Conservation (phyloP, 2,329 filamentous ascomycete species). For the Fusarium mangiferae region DNA sequence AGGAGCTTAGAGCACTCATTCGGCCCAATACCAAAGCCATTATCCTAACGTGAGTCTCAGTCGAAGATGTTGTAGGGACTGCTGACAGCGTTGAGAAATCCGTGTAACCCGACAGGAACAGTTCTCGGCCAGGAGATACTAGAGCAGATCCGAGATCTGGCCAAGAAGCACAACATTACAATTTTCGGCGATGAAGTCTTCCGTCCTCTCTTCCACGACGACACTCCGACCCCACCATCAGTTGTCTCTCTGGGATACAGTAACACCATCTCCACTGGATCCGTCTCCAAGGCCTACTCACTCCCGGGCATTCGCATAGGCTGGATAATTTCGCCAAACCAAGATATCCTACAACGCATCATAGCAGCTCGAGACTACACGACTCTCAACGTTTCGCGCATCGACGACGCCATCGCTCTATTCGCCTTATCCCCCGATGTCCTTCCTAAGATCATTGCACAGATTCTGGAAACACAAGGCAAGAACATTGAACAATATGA, state of each 20-base stretch:
- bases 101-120: background rate
- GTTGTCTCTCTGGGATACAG: background rate
- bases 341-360: background rate
- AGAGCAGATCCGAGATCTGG: background rate
- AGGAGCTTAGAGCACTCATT: background rate
- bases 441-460: background rate
- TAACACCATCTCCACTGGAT: background rate
- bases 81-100: background rate
- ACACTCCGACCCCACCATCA: background rate
- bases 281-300: background rate
- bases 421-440: background rate
- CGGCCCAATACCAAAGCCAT: background rate
- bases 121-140: background rate
- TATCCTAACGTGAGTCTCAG: background rate
- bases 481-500: background rate
- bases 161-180: background rate
- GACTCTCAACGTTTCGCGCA: background rate
- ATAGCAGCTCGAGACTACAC: background rate
- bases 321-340: background rate
- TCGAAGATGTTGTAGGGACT: accelerated
- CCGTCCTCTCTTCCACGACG: background rate
- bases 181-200: background rate
- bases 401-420: background rate
- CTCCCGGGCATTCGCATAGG: background rate
- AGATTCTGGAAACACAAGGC: background rate